Evolutionary conservation across 768 basidiomycete genomes (phyloP), one percentile per base, ranked within the genome.

Genomic region (Hericium coralloides): DNA sequence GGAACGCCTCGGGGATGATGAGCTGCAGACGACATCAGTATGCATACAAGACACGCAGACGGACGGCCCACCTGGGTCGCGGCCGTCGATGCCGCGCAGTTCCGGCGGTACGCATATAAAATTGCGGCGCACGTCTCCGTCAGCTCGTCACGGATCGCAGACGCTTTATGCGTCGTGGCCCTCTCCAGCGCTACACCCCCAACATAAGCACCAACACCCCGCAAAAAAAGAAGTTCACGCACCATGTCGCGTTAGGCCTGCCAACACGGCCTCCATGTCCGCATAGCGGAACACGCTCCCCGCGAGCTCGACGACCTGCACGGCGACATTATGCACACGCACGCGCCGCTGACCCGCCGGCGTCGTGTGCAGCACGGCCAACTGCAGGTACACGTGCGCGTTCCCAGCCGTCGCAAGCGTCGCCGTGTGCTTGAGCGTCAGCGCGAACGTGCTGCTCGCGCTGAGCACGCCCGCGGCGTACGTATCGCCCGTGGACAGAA

Each of bases 1-100:
- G 86, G 76, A 93, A 94, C 0, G 89, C 86, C 71, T 98, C 97
- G 6, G 97, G 97, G 23, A 99, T 82, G 59, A 99, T 89, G 59
- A 99, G 72, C 95, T 99, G 63, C 1, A 45, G 12, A 57, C 52
- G 62, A 47, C 59, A 63, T 58, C 20, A 52, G 18, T 50, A 43
- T 23, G 38, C 17, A 17, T 59, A 36, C 45, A 10, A 26, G 55
- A 20, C n/a, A 53, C 37, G 55, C 2, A 23, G 17, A 47, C 56
- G 37, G 8, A 5, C 17, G 36, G 55, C 76, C 63, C 60, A 93
- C 95, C 76, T 98, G 95, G 5, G 88, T 86, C 0, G 78, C 72
- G 4, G 82, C 75, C 0, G 90, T 86, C 0, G 88, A 78, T 31
- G 89, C 78, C 0, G 95, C 93, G 68, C 97, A 98, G 61, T 92